Percentiles rank a stretch among this genome's conserved stretches.
Conservation (phyloP, 441 rosid genomes). For the Euphorbia schlechtendalii region DNA sequence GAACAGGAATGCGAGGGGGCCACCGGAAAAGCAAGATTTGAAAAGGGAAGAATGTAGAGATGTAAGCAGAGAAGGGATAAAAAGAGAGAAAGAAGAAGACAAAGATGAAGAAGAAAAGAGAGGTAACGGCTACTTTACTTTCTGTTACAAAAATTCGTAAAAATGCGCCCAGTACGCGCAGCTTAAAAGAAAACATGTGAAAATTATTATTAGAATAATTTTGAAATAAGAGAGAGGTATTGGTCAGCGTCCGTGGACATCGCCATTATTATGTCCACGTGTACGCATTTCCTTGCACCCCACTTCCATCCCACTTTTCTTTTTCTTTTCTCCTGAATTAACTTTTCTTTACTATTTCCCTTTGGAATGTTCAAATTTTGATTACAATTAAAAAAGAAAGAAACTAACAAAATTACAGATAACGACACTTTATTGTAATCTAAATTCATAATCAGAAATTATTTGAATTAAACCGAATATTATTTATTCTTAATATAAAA, state of each 20-base stretch:
- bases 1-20: background rate
- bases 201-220: too few species aligned
- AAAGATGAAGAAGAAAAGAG: background rate
- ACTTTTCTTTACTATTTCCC: background rate
- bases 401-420: too few species aligned
- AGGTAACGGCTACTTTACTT: slow-evolving; percentile 37
- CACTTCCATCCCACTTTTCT: background rate
- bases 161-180: slow-evolving; percentile 24
- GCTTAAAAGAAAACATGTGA: background rate
- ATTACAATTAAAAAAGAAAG: too few species aligned
- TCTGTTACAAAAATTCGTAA: background rate
- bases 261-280: slow-evolving; percentile 11
- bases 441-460: too few species aligned
- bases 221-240: slow-evolving; percentile 20
- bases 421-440: too few species aligned
- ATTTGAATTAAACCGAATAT: too few species aligned
- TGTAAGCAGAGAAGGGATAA: background rate
- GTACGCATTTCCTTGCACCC: background rate
- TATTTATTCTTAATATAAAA: too few species aligned
- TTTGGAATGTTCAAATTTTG: background rate
- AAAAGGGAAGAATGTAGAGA: background rate
- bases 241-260: background rate
- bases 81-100: background rate
- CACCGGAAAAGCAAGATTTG: background rate
- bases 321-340: background rate